A percentile compares a stretch with the other conserved stretches of the same genome.
Conservation (phyloP, 768 basidiomycete genomes). For the Amanita rimosa region DNA sequence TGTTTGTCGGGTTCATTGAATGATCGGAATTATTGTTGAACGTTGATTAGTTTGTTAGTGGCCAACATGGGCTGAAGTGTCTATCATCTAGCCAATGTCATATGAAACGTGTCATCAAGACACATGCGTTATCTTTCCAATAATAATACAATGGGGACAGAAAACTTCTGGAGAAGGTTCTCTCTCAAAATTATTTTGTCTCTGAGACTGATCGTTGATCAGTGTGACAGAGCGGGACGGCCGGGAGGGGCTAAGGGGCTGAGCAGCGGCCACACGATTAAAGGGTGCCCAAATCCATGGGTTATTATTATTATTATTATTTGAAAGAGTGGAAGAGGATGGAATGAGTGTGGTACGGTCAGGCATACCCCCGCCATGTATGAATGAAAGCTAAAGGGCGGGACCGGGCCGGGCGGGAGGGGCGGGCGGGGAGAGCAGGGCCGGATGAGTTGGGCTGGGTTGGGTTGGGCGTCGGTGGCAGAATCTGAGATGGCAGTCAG, state of each 20-base stretch:
- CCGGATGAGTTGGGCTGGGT: slow-evolving; percentile 4
- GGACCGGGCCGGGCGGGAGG: not conserved
- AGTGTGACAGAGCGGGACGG: too few species aligned
- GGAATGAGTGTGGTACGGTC: too few species aligned
- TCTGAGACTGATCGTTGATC: not conserved
- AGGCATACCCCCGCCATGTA: too few species aligned
- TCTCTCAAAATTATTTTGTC: not conserved
- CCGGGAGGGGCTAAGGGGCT: not conserved
- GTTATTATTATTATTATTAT: too few species aligned
- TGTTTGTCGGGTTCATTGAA: too few species aligned
- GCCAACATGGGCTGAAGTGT: too few species aligned
- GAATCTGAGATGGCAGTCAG: slow-evolving; percentile 5
- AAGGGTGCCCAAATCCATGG: too few species aligned
- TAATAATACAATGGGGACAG: too few species aligned
- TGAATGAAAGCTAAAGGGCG: not conserved
- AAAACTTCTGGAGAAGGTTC: not conserved
- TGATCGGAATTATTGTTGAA: not conserved
- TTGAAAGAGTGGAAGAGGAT: too few species aligned
- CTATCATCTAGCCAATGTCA: not conserved
- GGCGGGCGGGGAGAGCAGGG: not conserved
- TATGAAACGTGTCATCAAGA: slow-evolving; percentile 1
- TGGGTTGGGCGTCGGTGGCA: not conserved
- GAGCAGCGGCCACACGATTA: too few species aligned
- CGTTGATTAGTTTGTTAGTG: not conserved
- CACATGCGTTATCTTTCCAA: not conserved